These are phyloP conservation scores for Podaxis pistillaris DNA, from an alignment of 768 basidiomycete species.

Conservation along the genomic window DNA sequence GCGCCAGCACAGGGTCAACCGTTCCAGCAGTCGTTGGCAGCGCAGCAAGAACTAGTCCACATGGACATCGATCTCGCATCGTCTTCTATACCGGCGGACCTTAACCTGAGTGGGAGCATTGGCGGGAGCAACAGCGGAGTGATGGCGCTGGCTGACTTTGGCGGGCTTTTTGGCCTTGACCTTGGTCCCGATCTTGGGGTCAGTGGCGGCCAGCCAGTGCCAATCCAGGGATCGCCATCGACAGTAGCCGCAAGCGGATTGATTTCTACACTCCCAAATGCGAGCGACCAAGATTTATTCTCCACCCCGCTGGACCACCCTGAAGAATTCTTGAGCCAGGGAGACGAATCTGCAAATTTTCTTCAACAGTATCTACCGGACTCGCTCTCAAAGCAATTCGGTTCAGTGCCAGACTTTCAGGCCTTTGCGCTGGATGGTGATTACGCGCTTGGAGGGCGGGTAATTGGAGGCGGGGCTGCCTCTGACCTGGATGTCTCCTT, in stretches of 20 bases:
- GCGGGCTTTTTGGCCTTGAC: not conserved
- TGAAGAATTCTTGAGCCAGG: not conserved
- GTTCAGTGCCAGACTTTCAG: constrained; percentile 9
- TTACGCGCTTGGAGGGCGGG: not conserved
- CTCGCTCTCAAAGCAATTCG: not conserved
- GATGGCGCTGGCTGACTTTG: not conserved
- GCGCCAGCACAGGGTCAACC: not conserved
- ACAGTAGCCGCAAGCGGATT: not conserved
- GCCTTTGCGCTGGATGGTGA: not conserved
- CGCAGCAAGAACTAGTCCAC: not conserved
- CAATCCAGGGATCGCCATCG: not conserved
- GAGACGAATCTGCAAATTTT: not conserved
- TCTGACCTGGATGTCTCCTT: not conserved
- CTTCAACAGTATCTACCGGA: not conserved
- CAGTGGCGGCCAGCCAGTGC: not conserved
- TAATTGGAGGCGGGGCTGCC: not conserved
- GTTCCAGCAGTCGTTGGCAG: not conserved
- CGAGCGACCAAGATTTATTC: not conserved
- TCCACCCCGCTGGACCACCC: not conserved
- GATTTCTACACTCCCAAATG: not conserved
- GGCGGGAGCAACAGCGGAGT: not conserved
- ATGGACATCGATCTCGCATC: not conserved
- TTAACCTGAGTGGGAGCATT: not conserved
- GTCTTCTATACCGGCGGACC: not conserved
- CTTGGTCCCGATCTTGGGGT: not conserved